These are phyloP conservation scores for Lactifluus pinguis DNA, from an alignment of 768 basidiomycete species.

Conservation along the genomic window DNA sequence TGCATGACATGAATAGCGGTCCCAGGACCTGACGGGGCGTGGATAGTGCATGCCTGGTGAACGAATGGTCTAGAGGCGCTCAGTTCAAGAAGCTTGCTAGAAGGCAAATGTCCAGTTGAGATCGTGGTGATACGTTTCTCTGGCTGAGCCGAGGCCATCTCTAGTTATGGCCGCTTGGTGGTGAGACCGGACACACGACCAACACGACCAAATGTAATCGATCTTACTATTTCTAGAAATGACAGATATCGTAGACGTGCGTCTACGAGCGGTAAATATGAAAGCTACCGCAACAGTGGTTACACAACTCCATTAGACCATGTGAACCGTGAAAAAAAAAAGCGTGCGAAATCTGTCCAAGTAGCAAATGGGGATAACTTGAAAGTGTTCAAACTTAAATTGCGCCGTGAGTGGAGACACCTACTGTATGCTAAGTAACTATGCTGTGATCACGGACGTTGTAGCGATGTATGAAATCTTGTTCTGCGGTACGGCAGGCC, in stretches of 20 bases:
- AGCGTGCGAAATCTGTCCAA: no score
- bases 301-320: no score
- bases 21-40: background rate
- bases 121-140: constrained; percentile 14
- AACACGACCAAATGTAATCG: no score
- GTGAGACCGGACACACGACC: background rate
- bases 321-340: no score
- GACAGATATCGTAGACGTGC: no score
- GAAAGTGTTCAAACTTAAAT: no score
- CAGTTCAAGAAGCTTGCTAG: constrained; percentile 3
- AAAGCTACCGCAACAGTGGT: no score
- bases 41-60: constrained; percentile 15
- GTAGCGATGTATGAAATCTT: background rate
- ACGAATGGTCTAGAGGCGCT: constrained; percentile 13
- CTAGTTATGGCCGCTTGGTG: no score
- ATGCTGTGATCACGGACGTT: background rate
- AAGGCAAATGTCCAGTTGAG: constrained; percentile 15
- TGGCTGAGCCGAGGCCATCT: constrained; percentile 4
- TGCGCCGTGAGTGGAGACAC: no score
- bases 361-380: no score
- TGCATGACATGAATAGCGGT: background rate
- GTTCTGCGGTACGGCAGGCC: background rate
- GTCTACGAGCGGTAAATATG: no score
- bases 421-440: background rate
- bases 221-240: no score